Percentiles rank a stretch among this genome's conserved stretches.
Evolutionary conservation across 495 filamentous ascomycete genomes (phyloP).

Genomic region (Terfezia claveryi): DNA sequence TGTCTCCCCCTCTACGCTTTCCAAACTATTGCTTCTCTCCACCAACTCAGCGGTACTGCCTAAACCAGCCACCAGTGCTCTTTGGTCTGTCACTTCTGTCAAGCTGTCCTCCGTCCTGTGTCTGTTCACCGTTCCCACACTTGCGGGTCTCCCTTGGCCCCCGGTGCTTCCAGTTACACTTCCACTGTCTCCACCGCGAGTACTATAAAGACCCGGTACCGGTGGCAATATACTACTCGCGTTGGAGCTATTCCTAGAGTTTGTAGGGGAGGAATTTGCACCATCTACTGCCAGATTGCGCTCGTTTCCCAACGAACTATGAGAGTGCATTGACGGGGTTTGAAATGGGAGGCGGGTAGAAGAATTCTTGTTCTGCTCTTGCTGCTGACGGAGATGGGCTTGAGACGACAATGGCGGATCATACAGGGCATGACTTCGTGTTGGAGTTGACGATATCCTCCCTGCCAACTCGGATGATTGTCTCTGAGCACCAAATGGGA

Average conservation of each 20-base stretch:
- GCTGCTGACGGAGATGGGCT: conserved; percentile 6
- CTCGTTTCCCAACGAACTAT: neutral
- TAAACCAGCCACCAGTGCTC: neutral
- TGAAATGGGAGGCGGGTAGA: conserved; percentile 13
- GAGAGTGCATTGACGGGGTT: neutral
- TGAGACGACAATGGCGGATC: conserved; percentile 11
- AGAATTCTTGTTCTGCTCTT: conserved; percentile 1
- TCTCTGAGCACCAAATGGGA: no score
- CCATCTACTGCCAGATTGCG: conserved; percentile 2
- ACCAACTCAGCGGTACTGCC: conserved; percentile 9
- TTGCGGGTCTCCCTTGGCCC: conserved; percentile 14
- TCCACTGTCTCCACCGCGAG: neutral
- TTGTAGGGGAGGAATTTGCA: conserved; percentile 3
- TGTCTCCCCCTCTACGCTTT: neutral
- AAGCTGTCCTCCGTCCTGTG: conserved; percentile 16
- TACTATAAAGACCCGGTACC: conserved; percentile 8
- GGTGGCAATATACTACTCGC: conserved; percentile 14
- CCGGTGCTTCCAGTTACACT: neutral
- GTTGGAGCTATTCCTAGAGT: conserved; percentile 12
- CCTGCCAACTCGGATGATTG: neutral
- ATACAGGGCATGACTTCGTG: conserved; percentile 12
- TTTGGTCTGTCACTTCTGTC: conserved; percentile 5
- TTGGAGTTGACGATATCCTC: conserved; percentile 13
- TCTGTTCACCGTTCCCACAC: conserved; percentile 11
- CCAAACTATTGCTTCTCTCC: conserved; percentile 2